These are phyloP conservation scores for Ilex paraguariensis DNA, from an alignment of 305 asterid species.

Conservation along the genomic window DNA sequence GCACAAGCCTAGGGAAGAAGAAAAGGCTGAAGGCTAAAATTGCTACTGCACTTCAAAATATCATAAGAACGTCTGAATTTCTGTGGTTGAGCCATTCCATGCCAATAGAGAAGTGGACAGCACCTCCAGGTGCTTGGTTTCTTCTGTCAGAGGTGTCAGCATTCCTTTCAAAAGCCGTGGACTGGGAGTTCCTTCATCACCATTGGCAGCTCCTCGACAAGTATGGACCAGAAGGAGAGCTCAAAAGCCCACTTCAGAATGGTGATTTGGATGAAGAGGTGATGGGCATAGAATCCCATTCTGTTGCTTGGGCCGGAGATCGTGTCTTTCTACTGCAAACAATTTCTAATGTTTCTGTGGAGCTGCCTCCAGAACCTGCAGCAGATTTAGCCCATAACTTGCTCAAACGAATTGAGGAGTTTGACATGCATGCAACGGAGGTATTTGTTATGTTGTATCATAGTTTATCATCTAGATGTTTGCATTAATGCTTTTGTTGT, in stretches of 20 bases:
- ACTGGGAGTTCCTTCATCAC: conserved; percentile 90
- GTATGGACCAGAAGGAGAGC: conserved; percentile 35
- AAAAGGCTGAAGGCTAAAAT: conserved; percentile 61
- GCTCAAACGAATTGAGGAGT: conserved; percentile 72
- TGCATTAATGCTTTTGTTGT: conserved; percentile 1
- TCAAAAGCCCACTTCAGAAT: conserved; percentile 29
- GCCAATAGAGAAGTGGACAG: conserved; percentile 87
- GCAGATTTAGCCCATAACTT: conserved; percentile 83
- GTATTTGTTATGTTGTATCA: conserved; percentile 26
- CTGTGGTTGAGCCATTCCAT: conserved; percentile 47
- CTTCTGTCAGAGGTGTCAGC: conserved; percentile 78
- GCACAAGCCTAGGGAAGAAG: conserved; percentile 82
- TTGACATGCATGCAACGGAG: conserved; percentile 94
- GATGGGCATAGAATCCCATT: conserved; percentile 42
- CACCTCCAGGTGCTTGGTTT: conserved; percentile 95
- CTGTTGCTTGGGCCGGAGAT: conserved; percentile 79
- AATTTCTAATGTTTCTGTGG: conserved; percentile 74
- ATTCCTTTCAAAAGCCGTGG: conserved; percentile 66
- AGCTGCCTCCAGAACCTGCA: conserved; percentile 81
- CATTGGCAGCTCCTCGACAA: conserved; percentile 90
- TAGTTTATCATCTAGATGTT: background rate
- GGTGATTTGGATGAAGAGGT: conserved; percentile 36
- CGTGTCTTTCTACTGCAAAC: conserved; percentile 92
- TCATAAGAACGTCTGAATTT: conserved; percentile 63
- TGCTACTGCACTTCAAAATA: conserved; percentile 63